phyloP scores from a whole-genome alignment of 495 filamentous ascomycete species.

The Penicillium chermesinum region DNA sequence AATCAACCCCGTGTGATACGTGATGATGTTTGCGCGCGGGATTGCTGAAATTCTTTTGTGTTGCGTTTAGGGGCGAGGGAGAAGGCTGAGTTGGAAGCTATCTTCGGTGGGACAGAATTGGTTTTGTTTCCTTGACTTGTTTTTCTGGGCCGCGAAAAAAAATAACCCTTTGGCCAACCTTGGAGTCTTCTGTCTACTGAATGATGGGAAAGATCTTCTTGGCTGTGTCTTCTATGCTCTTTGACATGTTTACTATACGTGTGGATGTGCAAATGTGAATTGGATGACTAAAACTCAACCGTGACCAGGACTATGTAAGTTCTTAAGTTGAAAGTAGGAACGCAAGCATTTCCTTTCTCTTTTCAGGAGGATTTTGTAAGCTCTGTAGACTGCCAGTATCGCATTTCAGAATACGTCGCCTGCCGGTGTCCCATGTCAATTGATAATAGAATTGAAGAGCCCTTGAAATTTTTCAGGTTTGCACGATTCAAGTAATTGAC shows the following conservation, averaged over 20 bases:
- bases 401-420: no score
- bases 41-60: not conserved
- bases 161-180: not conserved
- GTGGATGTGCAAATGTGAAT: constrained; percentile 27
- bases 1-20: not conserved
- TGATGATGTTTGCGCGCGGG: not conserved
- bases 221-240: constrained; percentile 17
- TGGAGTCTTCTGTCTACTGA: constrained; percentile 3
- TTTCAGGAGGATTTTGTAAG: no score
- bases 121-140: constrained; percentile 1
- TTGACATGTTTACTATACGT: constrained; percentile 20
- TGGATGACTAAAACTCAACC: constrained; percentile 29
- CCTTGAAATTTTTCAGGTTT: no score
- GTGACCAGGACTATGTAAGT: constrained; percentile 25
- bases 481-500: no score
- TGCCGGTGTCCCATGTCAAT: no score
- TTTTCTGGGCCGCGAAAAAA: not conserved
- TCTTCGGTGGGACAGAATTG: not conserved
- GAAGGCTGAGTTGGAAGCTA: not conserved
- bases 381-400: no score
- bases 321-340: not conserved
- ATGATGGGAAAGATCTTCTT: constrained; percentile 8
- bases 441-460: not conserved
- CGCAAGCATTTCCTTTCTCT: not conserved
- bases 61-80: not conserved